Conservation (phyloP, 1,139 yeast species). For the Taiozyma onychis region DNA sequence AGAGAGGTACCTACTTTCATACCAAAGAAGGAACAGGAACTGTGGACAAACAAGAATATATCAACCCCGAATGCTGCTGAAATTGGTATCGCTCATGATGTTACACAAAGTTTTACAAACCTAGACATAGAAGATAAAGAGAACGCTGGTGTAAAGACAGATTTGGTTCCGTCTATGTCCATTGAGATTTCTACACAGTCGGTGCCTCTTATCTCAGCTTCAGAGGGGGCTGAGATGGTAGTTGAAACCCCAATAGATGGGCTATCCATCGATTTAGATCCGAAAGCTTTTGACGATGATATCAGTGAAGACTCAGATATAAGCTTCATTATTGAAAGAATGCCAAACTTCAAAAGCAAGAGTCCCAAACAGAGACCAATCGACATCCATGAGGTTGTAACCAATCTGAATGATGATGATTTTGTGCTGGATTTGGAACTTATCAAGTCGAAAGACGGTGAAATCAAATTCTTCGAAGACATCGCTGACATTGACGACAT, state of each 20-base stretch:
- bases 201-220: neutral
- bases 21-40: neutral
- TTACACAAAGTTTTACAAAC: neutral
- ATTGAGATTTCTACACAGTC: neutral
- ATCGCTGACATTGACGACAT: conserved; percentile 8
- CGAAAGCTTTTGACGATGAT: neutral
- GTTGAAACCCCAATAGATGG: neutral
- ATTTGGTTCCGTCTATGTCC: neutral
- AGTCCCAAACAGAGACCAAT: neutral
- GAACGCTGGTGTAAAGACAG: neutral
- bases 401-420: neutral
- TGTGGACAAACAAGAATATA: neutral
- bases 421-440: neutral
- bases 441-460: conserved; percentile 6
- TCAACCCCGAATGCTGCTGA: neutral
- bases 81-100: neutral
- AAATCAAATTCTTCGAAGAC: conserved; percentile 10
- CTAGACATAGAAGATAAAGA: conserved; percentile 1
- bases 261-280: neutral
- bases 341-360: neutral
- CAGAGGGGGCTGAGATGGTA: neutral
- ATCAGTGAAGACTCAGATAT: neutral
- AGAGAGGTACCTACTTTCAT: neutral
- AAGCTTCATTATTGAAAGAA: neutral
- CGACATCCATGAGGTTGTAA: neutral